Evolutionary conservation across 148 eudicot genomes (phyloP).

Genomic region (Rhododendron simsii): DNA sequence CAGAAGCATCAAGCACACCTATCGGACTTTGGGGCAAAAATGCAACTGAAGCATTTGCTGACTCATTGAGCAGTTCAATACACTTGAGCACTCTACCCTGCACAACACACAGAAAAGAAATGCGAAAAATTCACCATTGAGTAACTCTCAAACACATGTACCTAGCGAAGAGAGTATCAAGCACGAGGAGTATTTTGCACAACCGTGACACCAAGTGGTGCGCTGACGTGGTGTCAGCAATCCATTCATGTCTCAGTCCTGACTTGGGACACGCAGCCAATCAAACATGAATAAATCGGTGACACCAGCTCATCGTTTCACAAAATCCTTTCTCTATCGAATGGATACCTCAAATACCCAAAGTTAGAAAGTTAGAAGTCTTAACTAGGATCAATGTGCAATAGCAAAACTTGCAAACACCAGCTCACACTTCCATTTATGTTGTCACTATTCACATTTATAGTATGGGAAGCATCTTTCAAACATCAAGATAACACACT

Average conservation of each 20-base stretch:
- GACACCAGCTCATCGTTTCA: neutral
- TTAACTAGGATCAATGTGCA: neutral
- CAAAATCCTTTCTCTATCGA: neutral
- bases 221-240: neutral
- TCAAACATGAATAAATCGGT: neutral
- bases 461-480: neutral
- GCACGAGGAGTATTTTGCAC: neutral
- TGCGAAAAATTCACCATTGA: neutral
- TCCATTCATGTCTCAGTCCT: neutral
- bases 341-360: neutral
- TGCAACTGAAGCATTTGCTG: slow-evolving; percentile 25
- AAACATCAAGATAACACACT: neutral
- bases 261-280: neutral
- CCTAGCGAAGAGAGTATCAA: neutral
- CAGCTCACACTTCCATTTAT: neutral
- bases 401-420: neutral
- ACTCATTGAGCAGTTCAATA: slow-evolving; percentile 45
- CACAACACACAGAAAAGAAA: slow-evolving; percentile 13
- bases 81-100: slow-evolving; percentile 74
- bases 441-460: neutral
- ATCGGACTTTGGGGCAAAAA: slow-evolving; percentile 69
- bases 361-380: neutral
- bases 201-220: neutral
- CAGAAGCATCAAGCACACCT: slow-evolving; percentile 66
- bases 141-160: neutral